Evolutionary conservation across 139 green algal genomes (phyloP).

Genomic region (Edaphochlamys debaryana): DNA sequence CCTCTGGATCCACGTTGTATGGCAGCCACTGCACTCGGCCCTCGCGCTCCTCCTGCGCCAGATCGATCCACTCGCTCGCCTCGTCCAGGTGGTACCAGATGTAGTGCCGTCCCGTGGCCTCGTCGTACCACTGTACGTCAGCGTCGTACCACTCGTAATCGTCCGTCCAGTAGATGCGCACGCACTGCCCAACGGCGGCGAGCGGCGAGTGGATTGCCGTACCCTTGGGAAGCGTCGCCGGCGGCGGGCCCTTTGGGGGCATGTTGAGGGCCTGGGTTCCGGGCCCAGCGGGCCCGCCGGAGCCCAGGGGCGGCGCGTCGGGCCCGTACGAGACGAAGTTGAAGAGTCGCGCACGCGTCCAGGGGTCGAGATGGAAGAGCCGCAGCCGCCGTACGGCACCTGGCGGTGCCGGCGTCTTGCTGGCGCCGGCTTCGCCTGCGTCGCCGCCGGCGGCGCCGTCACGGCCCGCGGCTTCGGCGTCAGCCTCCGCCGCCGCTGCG

Average conservation of each 20-base stretch:
- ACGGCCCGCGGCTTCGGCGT: neutral
- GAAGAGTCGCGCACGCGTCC: neutral
- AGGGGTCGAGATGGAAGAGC: constrained; percentile 6
- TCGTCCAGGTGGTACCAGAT: constrained; percentile 78
- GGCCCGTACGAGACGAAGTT: neutral
- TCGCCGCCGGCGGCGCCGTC: neutral
- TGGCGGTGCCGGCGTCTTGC: neutral
- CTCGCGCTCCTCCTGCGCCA: constrained; percentile 53
- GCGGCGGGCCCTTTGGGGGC: neutral
- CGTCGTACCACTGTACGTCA: constrained; percentile 61
- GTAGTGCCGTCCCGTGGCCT: constrained; percentile 46
- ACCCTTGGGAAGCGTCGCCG: neutral
- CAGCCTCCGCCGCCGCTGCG: neutral
- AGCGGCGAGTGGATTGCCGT: neutral
- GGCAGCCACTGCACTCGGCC: constrained; percentile 71
- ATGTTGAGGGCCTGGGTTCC: no score
- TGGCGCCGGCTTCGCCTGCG: constrained; percentile 6
- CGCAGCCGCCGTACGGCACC: neutral
- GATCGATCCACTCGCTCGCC: constrained; percentile 47
- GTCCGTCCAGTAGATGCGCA: constrained; percentile 72
- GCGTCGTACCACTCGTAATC: constrained; percentile 82
- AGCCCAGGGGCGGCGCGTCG: no score
- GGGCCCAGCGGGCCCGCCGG: no score
- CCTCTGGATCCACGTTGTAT: constrained; percentile 20
- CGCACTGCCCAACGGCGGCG: constrained; percentile 27